Conservation (phyloP, 2,329 filamentous ascomycete species). For the Endothia cerciana region DNA sequence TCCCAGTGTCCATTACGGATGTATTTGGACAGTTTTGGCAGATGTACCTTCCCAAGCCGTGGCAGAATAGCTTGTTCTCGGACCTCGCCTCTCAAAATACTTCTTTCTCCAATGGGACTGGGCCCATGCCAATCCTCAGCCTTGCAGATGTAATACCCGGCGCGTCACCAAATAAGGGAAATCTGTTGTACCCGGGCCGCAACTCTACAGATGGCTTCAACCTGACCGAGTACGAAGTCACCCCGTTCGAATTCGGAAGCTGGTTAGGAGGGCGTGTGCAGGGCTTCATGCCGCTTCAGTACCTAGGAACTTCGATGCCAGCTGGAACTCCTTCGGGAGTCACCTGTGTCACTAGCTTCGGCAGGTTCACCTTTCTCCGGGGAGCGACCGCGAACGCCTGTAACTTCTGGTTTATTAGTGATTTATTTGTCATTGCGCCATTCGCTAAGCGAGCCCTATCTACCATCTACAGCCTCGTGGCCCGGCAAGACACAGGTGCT, state of each 20-base stretch:
- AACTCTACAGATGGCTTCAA: slow-evolving; percentile 37
- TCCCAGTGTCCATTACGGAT: neutral
- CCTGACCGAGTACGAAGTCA: slow-evolving; percentile 39
- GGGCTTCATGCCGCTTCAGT: slow-evolving; percentile 37
- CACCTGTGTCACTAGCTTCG: slow-evolving; percentile 40
- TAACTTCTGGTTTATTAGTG: slow-evolving; percentile 35
- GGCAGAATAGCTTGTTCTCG: slow-evolving; percentile 32
- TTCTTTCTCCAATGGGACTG: slow-evolving; percentile 23
- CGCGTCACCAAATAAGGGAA: slow-evolving; percentile 35
- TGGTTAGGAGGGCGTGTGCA: slow-evolving; percentile 38
- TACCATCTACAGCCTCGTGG: neutral
- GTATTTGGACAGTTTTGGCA: slow-evolving; percentile 2
- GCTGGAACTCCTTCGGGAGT: slow-evolving; percentile 31
- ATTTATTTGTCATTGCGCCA: slow-evolving; percentile 34
- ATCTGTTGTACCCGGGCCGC: slow-evolving; percentile 36
- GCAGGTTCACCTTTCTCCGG: slow-evolving; percentile 38
- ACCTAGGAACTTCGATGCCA: slow-evolving; percentile 37
- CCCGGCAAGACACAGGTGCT: slow-evolving; percentile 3
- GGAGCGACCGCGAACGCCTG: slow-evolving; percentile 38
- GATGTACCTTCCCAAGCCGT: slow-evolving; percentile 1
- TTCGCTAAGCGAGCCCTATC: slow-evolving; percentile 4
- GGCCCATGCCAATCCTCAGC: slow-evolving; percentile 37
- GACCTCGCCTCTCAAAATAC: slow-evolving; percentile 39
- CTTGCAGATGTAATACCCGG: slow-evolving; percentile 37
- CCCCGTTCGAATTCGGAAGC: slow-evolving; percentile 39